Evolutionary conservation across 2,329 filamentous ascomycete genomes (phyloP).

Genomic region (Trichoderma simmonsii): DNA sequence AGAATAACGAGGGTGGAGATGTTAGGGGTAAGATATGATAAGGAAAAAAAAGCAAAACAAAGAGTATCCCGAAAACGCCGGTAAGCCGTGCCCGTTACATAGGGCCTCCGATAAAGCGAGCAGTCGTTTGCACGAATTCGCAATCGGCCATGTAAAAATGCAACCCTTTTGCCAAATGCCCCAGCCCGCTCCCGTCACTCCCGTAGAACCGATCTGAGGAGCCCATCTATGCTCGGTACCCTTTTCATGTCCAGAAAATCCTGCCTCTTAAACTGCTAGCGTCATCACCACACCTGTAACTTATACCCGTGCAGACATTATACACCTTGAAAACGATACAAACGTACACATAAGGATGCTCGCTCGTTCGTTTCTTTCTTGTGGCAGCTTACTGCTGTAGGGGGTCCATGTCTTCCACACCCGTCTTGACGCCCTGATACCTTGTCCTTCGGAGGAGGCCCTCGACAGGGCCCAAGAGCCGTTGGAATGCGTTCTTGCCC

Average conservation of each 20-base stretch:
- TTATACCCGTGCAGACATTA: slow-evolving; percentile 2
- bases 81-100: slow-evolving; percentile 20
- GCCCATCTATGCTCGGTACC: slow-evolving; percentile 11
- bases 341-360: not conserved
- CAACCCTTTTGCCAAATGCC: slow-evolving; percentile 16
- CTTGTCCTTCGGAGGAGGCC: slow-evolving; percentile 84
- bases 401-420: slow-evolving; percentile 66
- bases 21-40: not conserved
- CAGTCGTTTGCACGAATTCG: slow-evolving; percentile 16
- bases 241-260: slow-evolving; percentile 16
- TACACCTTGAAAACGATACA: not conserved
- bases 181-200: slow-evolving; percentile 15
- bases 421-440: slow-evolving; percentile 58
- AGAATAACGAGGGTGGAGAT: slow-evolving; percentile 32
- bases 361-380: not conserved
- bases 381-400: slow-evolving; percentile 42
- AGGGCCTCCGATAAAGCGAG: slow-evolving; percentile 15
- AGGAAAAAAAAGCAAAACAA: slow-evolving; percentile 7
- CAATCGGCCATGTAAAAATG: slow-evolving; percentile 17
- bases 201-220: slow-evolving; percentile 17
- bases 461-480: slow-evolving; percentile 87
- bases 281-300: slow-evolving; percentile 3
- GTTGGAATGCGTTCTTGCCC: slow-evolving; percentile 91
- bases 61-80: slow-evolving; percentile 30
- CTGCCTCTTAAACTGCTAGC: slow-evolving; percentile 2